Evolutionary conservation across 2,329 filamentous ascomycete species (phyloP).

Genomic region (Ciborinia camelliae): DNA sequence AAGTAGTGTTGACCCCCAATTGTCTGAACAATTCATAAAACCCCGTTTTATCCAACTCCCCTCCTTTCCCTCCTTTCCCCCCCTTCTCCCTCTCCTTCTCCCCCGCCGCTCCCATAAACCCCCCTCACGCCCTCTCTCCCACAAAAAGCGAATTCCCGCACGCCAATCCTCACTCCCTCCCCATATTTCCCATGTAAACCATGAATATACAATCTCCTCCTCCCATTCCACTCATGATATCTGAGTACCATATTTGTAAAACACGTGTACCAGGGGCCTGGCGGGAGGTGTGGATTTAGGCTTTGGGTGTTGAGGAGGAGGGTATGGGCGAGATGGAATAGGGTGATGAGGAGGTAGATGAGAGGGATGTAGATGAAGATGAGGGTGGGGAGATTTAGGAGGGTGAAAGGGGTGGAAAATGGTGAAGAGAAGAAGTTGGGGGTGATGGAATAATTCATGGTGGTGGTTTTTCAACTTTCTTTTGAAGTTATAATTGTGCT

Average conservation of each 20-base stretch:
- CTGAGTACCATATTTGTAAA: constrained; percentile 30
- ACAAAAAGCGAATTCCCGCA: constrained; percentile 58
- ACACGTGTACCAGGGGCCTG: constrained; percentile 29
- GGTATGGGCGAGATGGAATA: too few species aligned
- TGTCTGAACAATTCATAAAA: constrained; percentile 61
- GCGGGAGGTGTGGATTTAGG: constrained; percentile 22
- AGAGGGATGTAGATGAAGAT: background rate
- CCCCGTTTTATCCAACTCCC: constrained; percentile 55
- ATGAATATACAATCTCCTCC: constrained; percentile 54
- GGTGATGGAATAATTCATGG: background rate
- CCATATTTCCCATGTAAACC: constrained; percentile 53
- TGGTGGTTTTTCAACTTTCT: too few species aligned
- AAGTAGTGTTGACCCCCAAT: constrained; percentile 43
- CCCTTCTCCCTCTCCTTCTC: background rate
- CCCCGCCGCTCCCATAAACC: constrained; percentile 57
- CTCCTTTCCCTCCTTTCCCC: too few species aligned
- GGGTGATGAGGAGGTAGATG: background rate
- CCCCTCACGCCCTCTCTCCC: constrained; percentile 56
- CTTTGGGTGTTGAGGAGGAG: background rate
- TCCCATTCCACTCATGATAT: constrained; percentile 50
- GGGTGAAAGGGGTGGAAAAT: background rate
- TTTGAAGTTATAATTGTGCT: background rate
- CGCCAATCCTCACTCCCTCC: constrained; percentile 54
- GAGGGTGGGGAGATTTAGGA: background rate
- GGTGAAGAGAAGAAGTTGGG: background rate